phyloP scores from a whole-genome alignment of 768 basidiomycete genomes.

The Suillus clintonianus region DNA sequence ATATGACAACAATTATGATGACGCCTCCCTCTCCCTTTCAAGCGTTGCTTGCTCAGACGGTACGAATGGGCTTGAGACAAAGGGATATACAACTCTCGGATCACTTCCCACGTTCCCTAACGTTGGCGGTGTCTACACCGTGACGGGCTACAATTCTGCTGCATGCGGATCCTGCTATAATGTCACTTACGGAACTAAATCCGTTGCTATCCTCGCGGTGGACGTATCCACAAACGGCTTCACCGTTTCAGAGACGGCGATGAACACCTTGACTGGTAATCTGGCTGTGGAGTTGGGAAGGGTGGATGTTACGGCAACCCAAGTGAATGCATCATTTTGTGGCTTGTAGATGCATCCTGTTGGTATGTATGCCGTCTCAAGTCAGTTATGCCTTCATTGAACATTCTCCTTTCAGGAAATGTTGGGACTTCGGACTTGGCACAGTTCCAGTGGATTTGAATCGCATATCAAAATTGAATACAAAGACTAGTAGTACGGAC shows the following conservation, averaged over 20 bases:
- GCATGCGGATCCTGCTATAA: constrained; percentile 33
- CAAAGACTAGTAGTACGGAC: background rate
- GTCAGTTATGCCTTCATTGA: background rate
- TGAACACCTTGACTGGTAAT: constrained; percentile 22
- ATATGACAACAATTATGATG: constrained; percentile 41
- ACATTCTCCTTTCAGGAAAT: background rate
- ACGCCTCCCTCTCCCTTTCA: constrained; percentile 24
- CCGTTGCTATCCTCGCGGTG: constrained; percentile 54
- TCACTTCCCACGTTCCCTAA: constrained; percentile 40
- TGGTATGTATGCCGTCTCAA: background rate
- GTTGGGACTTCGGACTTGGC: no score
- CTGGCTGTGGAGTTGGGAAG: constrained; percentile 16
- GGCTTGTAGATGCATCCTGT: background rate
- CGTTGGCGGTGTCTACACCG: constrained; percentile 32
- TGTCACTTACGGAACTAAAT: constrained; percentile 30
- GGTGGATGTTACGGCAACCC: constrained; percentile 16
- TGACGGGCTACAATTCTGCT: constrained; percentile 22
- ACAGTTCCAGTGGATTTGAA: background rate
- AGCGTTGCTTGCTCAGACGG: constrained; percentile 42
- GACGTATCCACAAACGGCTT: constrained; percentile 49
- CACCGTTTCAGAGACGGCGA: constrained; percentile 32
- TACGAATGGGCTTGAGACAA: constrained; percentile 35
- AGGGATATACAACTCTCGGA: constrained; percentile 37
- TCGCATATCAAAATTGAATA: background rate
- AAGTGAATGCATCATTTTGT: constrained; percentile 3